Base-by-base conservation (phyloP, 768 basidiomycete genomes). In the Mycena vitilis region DNA sequence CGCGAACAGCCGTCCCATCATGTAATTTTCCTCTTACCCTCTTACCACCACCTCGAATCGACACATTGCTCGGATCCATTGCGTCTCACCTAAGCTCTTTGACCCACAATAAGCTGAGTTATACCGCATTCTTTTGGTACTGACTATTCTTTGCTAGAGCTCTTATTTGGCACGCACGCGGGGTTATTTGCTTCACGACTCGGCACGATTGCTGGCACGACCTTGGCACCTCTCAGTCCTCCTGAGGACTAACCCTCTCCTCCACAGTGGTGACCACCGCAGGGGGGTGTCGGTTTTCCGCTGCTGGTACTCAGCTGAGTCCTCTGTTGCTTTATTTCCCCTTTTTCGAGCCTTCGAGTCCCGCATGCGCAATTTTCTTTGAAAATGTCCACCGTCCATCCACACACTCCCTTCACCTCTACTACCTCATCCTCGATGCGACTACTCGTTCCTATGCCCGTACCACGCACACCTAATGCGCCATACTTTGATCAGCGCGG, bases 181-280 rank as follows among this genome's bases (percentile, higher is more conserved):
- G 40, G 40, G 7, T 15, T 15, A 40, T 40, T 40, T 1, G 15
- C 40, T 40, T 10, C 15, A 40, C 40, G 40, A 40, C 11, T 40
- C 40, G 40, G 40, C 40, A 8, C 40, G 2, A 40, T 40, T 10
- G 10, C 10, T 40, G 40, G 40, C 40, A 40, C 40, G 40, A 40
- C 40, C 40, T 40, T 10, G 40, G 15, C 40, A 40, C 40, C 15
- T 40, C 40, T 40, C 40, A 1, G 40, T 40, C 40, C 15, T 11
- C 40, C 40, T 15, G 11, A 10, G 40, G 62, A 63, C 51, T 2
- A 54, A 20, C 42, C 54, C 22, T 48, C 52, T 59, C 56, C 59
- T 59, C 56, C 37, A 42, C 57, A 66, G 65, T 66, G 65, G 65
- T 52, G 57, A 48, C 65, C 65, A 60, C 56, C 65, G 65, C 51